Evolutionary conservation across 2,329 filamentous ascomycete genomes (phyloP).

Genomic region (Cordyceps tenuipes): DNA sequence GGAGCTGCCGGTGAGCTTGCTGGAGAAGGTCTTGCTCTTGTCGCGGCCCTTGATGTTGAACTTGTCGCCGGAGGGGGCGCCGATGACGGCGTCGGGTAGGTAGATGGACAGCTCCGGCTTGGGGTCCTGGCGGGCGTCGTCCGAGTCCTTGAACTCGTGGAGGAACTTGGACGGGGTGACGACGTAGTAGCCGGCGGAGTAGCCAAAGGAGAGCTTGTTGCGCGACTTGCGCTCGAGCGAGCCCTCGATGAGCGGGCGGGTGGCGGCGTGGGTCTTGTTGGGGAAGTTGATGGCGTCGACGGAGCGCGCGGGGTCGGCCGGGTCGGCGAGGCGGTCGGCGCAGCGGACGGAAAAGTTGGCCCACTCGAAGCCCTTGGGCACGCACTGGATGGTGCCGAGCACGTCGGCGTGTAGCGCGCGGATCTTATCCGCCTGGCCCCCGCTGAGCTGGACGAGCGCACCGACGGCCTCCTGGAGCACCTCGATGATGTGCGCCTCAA

Average conservation of each 20-base stretch:
- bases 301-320: conserved; percentile 62
- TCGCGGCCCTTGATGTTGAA: conserved; percentile 97
- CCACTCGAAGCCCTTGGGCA: conserved; percentile 88
- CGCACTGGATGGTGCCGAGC: conserved; percentile 63
- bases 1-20: conserved; percentile 69
- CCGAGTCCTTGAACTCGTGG: conserved; percentile 94
- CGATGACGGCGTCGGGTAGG: conserved; percentile 80
- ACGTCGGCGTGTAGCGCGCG: conserved; percentile 79
- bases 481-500: conserved; percentile 78
- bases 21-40: conserved; percentile 67
- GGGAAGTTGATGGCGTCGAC: conserved; percentile 72
- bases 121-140: conserved; percentile 62
- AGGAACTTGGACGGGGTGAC: conserved; percentile 81
- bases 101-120: conserved; percentile 83
- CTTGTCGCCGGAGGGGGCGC: conserved; percentile 63
- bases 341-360: conserved; percentile 70
- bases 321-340: conserved; percentile 65
- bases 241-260: conserved; percentile 78
- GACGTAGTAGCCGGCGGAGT: conserved; percentile 78
- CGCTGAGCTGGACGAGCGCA: conserved; percentile 73
- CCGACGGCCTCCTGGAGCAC: conserved; percentile 76
- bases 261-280: conserved; percentile 76
- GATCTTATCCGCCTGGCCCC: conserved; percentile 72
- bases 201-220: conserved; percentile 70
- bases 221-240: conserved; percentile 84